phyloP scores from a whole-genome alignment of 345 rosid species.

The Draba incana region DNA sequence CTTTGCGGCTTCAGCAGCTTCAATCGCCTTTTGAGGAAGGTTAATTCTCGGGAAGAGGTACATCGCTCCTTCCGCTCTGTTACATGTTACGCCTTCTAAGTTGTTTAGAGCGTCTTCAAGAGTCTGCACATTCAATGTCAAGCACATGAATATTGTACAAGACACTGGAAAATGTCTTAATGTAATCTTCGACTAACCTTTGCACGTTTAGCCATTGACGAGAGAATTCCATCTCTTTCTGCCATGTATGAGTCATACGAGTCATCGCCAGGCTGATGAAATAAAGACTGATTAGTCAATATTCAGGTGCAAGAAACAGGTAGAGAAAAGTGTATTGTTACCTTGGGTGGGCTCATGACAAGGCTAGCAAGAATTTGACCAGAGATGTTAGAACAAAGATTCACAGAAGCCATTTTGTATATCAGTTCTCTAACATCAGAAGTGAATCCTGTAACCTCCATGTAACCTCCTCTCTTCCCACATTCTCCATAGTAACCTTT shows the following conservation, averaged over 20 bases:
- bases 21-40: slow-evolving; percentile 75
- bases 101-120: slow-evolving; percentile 77
- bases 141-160: slow-evolving; percentile 11
- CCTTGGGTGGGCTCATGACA: slow-evolving; percentile 98
- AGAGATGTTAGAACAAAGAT: slow-evolving; percentile 85
- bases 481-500: slow-evolving; percentile 94
- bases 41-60: slow-evolving; percentile 84
- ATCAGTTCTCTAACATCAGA: slow-evolving; percentile 79
- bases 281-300: slow-evolving; percentile 7
- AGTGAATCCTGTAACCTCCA: slow-evolving; percentile 87
- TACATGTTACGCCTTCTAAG: slow-evolving; percentile 87
- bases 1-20: slow-evolving; percentile 67
- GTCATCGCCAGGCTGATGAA: slow-evolving; percentile 79
- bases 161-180: neutral
- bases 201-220: slow-evolving; percentile 85
- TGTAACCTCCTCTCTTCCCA: slow-evolving; percentile 96
- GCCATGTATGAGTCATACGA: slow-evolving; percentile 67
- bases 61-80: slow-evolving; percentile 97
- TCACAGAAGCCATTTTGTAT: slow-evolving; percentile 88
- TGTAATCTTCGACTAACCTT: slow-evolving; percentile 51
- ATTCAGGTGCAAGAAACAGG: neutral
- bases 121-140: slow-evolving; percentile 47
- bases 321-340: slow-evolving; percentile 22
- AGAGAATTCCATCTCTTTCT: slow-evolving; percentile 86
- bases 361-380: slow-evolving; percentile 97